phyloP scores from a whole-genome alignment of 768 basidiomycete species.

The Leccinum pellstonianum region DNA sequence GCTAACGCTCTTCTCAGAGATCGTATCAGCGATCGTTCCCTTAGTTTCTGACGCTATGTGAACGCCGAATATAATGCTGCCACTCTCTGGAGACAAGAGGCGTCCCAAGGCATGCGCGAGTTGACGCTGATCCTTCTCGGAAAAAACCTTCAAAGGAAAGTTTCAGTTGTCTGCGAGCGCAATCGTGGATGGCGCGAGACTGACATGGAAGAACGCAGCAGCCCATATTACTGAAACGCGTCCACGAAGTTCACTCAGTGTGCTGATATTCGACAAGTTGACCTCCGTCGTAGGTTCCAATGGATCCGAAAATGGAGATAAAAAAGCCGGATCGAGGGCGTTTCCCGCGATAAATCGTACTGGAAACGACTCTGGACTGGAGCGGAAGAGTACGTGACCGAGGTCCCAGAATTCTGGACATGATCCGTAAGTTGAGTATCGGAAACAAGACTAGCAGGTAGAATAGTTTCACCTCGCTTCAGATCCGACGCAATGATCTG shows the following conservation, averaged over 20 bases:
- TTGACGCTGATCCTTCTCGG: slow-evolving; percentile 24
- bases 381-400: slow-evolving; percentile 60
- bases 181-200: slow-evolving; percentile 10
- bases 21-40: slow-evolving; percentile 2
- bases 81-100: slow-evolving; percentile 29
- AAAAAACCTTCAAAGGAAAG: slow-evolving; percentile 31
- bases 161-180: slow-evolving; percentile 19
- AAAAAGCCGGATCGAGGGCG: slow-evolving; percentile 45
- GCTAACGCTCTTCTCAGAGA: slow-evolving; percentile 3
- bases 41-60: slow-evolving; percentile 21
- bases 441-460: background rate
- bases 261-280: slow-evolving; percentile 33
- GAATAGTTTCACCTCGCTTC: slow-evolving; percentile 29
- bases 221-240: slow-evolving; percentile 50
- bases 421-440: background rate
- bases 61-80: slow-evolving; percentile 32
- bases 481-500: slow-evolving; percentile 42
- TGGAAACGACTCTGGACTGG: slow-evolving; percentile 51
- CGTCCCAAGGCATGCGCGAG: slow-evolving; percentile 26
- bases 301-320: slow-evolving; percentile 30
- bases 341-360: slow-evolving; percentile 57
- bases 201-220: slow-evolving; percentile 44
- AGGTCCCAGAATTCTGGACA: slow-evolving; percentile 56
- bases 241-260: slow-evolving; percentile 46
- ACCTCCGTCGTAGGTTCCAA: slow-evolving; percentile 23